Percentiles rank a stretch among this genome's conserved stretches.
phyloP scores from a whole-genome alignment of 2,329 filamentous ascomycete genomes.

The Pseudogymnoascus sp. region DNA sequence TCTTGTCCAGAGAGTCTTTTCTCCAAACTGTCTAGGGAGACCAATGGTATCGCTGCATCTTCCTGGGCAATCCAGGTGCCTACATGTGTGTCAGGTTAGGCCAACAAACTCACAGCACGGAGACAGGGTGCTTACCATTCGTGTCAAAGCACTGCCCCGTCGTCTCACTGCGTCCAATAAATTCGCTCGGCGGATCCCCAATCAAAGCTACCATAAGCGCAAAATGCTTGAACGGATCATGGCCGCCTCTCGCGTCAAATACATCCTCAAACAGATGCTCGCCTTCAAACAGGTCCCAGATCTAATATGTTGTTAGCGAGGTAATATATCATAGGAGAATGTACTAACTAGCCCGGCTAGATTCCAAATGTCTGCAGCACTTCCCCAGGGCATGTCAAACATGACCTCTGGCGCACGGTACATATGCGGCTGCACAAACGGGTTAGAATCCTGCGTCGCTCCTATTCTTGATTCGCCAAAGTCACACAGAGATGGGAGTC shows the following conservation, averaged over 20 bases:
- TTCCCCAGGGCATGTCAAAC: conserved; percentile 17
- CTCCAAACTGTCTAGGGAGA: neutral
- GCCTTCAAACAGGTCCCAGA: conserved; percentile 14
- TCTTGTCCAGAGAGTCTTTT: conserved; percentile 21
- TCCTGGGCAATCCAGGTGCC: neutral
- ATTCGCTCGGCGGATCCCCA: conserved; percentile 31
- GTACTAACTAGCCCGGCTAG: conserved; percentile 22
- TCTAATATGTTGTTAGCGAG: neutral
- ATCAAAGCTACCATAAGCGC: conserved; percentile 37
- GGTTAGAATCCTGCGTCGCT: conserved; percentile 16
- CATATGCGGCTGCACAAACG: conserved; percentile 20
- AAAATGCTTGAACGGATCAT: conserved; percentile 32
- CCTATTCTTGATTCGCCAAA: conserved; percentile 23
- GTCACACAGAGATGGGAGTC: conserved; percentile 27
- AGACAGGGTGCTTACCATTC: neutral
- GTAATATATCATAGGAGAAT: too few relatives aligned
- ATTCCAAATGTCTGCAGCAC: conserved; percentile 25
- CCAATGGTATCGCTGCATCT: neutral
- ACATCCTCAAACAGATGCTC: conserved; percentile 14
- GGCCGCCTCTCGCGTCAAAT: conserved; percentile 16
- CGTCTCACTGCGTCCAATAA: conserved; percentile 14
- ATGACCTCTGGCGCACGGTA: conserved; percentile 24
- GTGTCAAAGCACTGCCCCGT: neutral
- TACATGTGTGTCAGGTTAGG: neutral
- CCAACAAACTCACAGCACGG: neutral